Conservation (phyloP, 306 rosid genomes). For the Psophocarpus tetragonolobus region DNA sequence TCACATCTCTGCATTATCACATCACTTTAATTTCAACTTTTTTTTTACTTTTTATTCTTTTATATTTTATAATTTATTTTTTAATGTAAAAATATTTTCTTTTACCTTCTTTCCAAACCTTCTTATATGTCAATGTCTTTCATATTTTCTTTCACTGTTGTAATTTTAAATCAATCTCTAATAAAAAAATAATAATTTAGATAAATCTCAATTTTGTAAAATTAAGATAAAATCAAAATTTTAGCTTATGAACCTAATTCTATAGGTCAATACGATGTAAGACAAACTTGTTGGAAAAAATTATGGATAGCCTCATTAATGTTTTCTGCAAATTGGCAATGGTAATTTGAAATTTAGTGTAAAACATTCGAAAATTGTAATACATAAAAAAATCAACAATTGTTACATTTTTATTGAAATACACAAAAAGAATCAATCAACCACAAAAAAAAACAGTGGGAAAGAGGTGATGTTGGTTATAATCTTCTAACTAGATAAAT, state of each 20-base stretch:
- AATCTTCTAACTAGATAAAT: constrained; percentile 41
- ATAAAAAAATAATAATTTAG: neutral
- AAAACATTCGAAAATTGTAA: constrained; percentile 24
- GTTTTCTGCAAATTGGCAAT: neutral
- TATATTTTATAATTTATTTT: too few species aligned
- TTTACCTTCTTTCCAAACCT: too few species aligned
- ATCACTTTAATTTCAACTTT: too few species aligned
- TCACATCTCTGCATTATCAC: too few species aligned
- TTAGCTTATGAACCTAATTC: neutral
- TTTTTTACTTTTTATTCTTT: too few species aligned
- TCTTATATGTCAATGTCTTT: too few species aligned
- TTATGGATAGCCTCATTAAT: neutral
- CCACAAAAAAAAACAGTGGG: constrained; percentile 36
- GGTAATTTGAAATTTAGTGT: neutral
- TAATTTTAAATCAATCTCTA: too few species aligned
- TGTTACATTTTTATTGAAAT: constrained; percentile 43
- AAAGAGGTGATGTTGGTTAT: constrained; percentile 38
- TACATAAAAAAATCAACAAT: constrained; percentile 40
- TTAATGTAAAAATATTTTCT: too few species aligned
- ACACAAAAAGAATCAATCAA: constrained; percentile 33
- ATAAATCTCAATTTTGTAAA: neutral
- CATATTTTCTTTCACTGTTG: too few species aligned
- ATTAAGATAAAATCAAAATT: neutral
- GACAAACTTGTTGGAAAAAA: neutral
- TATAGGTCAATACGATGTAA: neutral